These are phyloP conservation scores for Aureobasidium mangrovei DNA, from an alignment of 2,329 filamentous ascomycete genomes.

Conservation along the genomic window DNA sequence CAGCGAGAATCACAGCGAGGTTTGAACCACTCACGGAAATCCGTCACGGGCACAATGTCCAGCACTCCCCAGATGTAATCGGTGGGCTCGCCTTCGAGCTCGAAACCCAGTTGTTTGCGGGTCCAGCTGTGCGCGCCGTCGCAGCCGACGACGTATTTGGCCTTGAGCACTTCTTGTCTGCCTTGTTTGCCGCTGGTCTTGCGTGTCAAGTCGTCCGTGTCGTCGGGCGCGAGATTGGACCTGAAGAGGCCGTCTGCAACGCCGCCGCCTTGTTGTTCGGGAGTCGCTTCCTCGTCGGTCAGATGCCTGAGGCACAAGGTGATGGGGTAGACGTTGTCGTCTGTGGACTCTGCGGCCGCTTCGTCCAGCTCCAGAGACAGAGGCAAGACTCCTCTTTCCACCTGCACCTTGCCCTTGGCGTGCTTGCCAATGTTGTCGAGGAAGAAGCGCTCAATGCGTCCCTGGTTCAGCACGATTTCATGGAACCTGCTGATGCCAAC, in stretches of 20 bases:
- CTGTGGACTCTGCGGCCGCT: constrained; percentile 32
- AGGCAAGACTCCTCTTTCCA: constrained; percentile 55
- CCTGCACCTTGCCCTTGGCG: constrained; percentile 41
- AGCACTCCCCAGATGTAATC: constrained; percentile 26
- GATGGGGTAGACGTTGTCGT: constrained; percentile 50
- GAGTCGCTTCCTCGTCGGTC: constrained; percentile 49
- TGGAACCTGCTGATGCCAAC: constrained; percentile 59
- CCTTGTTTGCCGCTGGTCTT: constrained; percentile 14
- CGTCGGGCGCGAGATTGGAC: constrained; percentile 37
- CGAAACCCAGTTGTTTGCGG: constrained; percentile 19
- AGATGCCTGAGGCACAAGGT: constrained; percentile 51
- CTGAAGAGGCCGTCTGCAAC: constrained; percentile 48
- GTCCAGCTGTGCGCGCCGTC: constrained; percentile 19
- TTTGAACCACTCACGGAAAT: constrained; percentile 17
- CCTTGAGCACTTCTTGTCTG: constrained; percentile 15
- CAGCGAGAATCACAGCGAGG: too few species aligned
- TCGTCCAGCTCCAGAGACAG: constrained; percentile 48
- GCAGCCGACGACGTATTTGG: constrained; percentile 19
- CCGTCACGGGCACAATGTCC: constrained; percentile 23
- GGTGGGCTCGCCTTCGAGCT: constrained; percentile 22
- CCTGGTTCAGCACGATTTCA: constrained; percentile 57
- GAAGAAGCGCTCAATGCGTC: constrained; percentile 53
- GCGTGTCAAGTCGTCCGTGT: constrained; percentile 18
- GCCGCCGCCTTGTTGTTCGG: constrained; percentile 29
- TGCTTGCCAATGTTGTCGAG: constrained; percentile 16